phyloP scores from a whole-genome alignment of 306 rosid genomes.

The Lagenaria siceraria region DNA sequence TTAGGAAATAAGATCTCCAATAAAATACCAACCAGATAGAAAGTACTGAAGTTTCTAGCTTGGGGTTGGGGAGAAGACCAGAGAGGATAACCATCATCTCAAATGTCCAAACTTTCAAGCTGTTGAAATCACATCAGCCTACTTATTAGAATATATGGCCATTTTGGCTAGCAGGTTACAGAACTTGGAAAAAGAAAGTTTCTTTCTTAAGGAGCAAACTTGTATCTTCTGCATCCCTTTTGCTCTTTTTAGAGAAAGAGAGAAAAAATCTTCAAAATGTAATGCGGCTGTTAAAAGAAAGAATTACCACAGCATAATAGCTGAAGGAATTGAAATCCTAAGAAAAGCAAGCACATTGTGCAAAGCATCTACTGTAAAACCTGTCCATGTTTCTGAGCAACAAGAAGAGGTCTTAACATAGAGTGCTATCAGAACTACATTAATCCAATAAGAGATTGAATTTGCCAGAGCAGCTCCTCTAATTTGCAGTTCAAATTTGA shows the following conservation, averaged over 20 bases:
- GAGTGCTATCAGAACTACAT: constrained; percentile 26
- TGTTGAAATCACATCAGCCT: constrained; percentile 9
- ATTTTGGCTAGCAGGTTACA: too few relatives aligned
- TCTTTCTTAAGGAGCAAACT: too few relatives aligned
- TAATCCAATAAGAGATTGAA: constrained; percentile 52
- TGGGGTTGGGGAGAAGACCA: constrained; percentile 58
- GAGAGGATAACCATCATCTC: constrained; percentile 54
- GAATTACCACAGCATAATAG: constrained; percentile 76
- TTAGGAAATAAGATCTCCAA: neutral
- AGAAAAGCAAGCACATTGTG: constrained; percentile 28
- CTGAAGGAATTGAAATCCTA: constrained; percentile 48
- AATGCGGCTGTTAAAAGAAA: too few relatives aligned
- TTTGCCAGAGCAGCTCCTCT: constrained; percentile 57
- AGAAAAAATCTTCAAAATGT: too few relatives aligned
- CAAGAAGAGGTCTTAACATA: constrained; percentile 43
- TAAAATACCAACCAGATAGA: constrained; percentile 10
- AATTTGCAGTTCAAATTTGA: constrained; percentile 38
- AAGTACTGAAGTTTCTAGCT: constrained; percentile 51
- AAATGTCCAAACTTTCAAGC: constrained; percentile 58
- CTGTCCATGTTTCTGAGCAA: constrained; percentile 53
- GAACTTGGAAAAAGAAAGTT: too few relatives aligned
- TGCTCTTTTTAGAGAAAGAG: too few relatives aligned
- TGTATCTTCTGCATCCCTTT: too few relatives aligned
- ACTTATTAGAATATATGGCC: neutral
- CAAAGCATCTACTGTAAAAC: constrained; percentile 43